These are phyloP conservation scores for Umbelopsis isabellina DNA, from an alignment of 192 early-diverging fungal genomes.

Conservation along the genomic window DNA sequence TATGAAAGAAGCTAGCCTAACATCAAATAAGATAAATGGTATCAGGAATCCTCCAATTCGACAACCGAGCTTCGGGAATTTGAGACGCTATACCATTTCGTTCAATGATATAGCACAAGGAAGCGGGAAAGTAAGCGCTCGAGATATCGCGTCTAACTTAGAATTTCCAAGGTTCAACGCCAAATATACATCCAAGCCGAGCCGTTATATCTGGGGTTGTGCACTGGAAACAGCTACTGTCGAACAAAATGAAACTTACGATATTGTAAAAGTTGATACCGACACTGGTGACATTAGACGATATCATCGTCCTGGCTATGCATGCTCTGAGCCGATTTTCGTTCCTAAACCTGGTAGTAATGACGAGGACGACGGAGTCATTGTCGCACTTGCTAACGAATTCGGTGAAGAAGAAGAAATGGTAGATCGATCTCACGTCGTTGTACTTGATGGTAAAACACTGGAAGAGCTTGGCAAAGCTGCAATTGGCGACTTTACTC, in stretches of 20 bases:
- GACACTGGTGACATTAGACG: conserved; percentile 26
- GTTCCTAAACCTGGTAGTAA: conserved; percentile 47
- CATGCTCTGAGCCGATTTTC: conserved; percentile 59
- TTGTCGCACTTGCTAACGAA: conserved; percentile 52
- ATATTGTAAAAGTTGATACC: conserved; percentile 28
- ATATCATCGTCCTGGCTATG: conserved; percentile 41
- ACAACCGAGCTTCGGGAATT: conserved; percentile 14
- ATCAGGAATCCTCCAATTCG: neutral
- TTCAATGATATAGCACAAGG: neutral
- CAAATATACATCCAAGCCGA: neutral
- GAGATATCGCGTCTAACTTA: conserved; percentile 3
- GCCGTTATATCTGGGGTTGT: conserved; percentile 22
- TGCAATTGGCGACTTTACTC: conserved; percentile 43
- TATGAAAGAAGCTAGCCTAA: neutral
- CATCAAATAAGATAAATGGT: conserved; percentile 2
- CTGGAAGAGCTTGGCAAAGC: conserved; percentile 51
- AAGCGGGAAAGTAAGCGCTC: neutral
- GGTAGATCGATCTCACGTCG: conserved; percentile 38
- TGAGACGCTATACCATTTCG: neutral
- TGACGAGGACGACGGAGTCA: conserved; percentile 58
- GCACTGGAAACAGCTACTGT: neutral
- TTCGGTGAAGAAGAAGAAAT: conserved; percentile 23
- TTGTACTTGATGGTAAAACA: conserved; percentile 52
- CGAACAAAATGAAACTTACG: neutral
- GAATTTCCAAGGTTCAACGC: conserved; percentile 22